phyloP scores from a whole-genome alignment of 139 green algal species.

The Spirogloea muscicola region DNA sequence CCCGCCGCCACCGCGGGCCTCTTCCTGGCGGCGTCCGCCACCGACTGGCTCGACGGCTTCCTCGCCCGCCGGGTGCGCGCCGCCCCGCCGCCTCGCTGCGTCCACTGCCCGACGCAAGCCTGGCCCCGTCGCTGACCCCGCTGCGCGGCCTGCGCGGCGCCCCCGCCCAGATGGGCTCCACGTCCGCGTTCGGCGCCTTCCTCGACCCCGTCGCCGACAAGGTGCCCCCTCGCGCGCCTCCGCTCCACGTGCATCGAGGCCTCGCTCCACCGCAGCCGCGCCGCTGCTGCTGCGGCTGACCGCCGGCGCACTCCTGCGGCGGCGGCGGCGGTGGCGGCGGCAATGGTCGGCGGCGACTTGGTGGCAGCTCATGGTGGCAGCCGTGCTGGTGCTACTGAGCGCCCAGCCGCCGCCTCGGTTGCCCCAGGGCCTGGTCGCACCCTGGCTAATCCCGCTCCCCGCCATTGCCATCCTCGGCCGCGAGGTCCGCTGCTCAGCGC shows the following conservation, averaged over 20 bases:
- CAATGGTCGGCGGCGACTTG: too few relatives aligned
- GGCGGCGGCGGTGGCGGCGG: too few relatives aligned
- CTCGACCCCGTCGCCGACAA: slow-evolving; percentile 98
- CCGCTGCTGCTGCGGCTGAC: too few relatives aligned
- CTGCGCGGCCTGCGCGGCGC: too few relatives aligned
- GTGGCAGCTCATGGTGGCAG: slow-evolving; percentile 26
- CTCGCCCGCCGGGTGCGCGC: slow-evolving; percentile 74
- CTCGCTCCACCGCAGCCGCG: too few relatives aligned
- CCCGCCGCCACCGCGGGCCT: slow-evolving; percentile 54
- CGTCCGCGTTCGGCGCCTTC: slow-evolving; percentile 87
- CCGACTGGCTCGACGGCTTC: slow-evolving; percentile 95
- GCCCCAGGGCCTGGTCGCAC: too few relatives aligned
- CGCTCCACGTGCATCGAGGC: too few relatives aligned
- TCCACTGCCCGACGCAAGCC: not conserved
- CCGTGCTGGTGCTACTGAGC: slow-evolving; percentile 12
- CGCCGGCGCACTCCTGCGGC: too few relatives aligned
- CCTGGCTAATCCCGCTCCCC: not conserved
- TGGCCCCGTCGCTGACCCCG: too few relatives aligned
- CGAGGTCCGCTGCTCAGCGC: too few relatives aligned
- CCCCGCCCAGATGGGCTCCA: slow-evolving; percentile 21
- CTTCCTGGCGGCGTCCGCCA: slow-evolving; percentile 80
- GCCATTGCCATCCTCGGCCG: slow-evolving; percentile 18
- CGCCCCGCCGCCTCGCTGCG: not conserved
- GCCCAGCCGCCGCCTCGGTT: not conserved
- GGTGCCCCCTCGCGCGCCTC: too few relatives aligned